Evolutionary conservation across 1,284 basidiomycete genomes (phyloP), one percentile per base, ranked within the genome.

Genomic region (Fomes fomentarius): DNA sequence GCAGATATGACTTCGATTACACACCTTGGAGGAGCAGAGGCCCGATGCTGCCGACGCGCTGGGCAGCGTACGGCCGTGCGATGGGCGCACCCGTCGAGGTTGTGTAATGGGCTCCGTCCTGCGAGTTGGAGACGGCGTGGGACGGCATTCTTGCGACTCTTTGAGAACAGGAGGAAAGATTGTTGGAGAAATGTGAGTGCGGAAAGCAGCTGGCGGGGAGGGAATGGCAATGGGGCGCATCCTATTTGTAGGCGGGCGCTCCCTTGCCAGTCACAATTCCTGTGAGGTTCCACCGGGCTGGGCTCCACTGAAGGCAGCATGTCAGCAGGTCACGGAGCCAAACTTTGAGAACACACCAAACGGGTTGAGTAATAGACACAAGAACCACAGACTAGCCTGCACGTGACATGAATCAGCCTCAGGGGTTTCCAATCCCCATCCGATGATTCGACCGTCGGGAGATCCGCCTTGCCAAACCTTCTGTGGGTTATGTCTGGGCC

Each of bases 11-110:
- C 14, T 19, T 4, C 24, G 17, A n/a, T 11, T 15, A 45, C 77
- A 34, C 53, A 87, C 89, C 89, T 75, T 96, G 94, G 35, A 97
- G 79, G 15, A 97, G 81, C 25, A 97, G 84, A 26, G 93, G 92
- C 0, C 95, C 95, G 48, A 82, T 74, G 44, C 71, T 61, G 44
- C 94, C 92, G 25, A 89, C 78, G 42, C 91, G 85, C 74, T 94
- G 89, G 54, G 85, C 80, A 50, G 83, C 84, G 69, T 94, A 92
- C 3, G 91, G 91, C 69, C 88, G 80, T 63, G 70, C 77, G 60
- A 83, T 87, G 44, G 80, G 85, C 5, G 85, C 87, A 65, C 94
- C 94, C 64, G 85, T 93, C 53, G 90, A 92, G 50, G 91, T 90
- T 63, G 92, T 94, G 81, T 94, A 96, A 57, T 81, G 65, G 21